Percentiles rank a stretch among this genome's conserved stretches.
Evolutionary conservation across 2,329 filamentous ascomycete genomes (phyloP).

Genomic region (Exophiala sideris): DNA sequence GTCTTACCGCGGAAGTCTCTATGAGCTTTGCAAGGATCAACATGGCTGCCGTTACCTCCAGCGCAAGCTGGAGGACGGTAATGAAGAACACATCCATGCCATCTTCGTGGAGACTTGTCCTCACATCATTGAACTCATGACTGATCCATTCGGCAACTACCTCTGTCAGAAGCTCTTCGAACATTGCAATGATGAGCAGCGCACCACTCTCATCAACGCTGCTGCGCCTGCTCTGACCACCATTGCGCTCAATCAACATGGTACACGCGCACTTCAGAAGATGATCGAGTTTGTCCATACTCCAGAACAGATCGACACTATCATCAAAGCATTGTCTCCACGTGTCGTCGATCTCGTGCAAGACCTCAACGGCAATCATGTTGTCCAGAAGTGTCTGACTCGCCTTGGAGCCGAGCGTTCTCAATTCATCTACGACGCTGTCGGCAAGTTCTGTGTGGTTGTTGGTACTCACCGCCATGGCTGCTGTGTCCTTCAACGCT

Average conservation of each 20-base stretch:
- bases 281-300: conserved; percentile 98
- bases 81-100: conserved; percentile 77
- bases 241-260: conserved; percentile 95
- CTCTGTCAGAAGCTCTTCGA: conserved; percentile 97
- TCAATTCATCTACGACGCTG: conserved; percentile 95
- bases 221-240: conserved; percentile 82
- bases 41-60: conserved; percentile 96
- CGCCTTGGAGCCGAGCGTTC: conserved; percentile 80
- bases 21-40: conserved; percentile 92
- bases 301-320: conserved; percentile 71
- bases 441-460: conserved; percentile 78
- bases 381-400: conserved; percentile 98
- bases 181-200: conserved; percentile 91
- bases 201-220: conserved; percentile 87
- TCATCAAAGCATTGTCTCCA: conserved; percentile 77
- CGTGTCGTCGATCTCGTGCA: conserved; percentile 93
- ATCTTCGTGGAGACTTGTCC: conserved; percentile 93
- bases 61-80: conserved; percentile 91
- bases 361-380: conserved; percentile 96
- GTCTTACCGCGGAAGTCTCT: conserved; percentile 76
- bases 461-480: conserved; percentile 97
- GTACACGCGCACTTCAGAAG: conserved; percentile 93
- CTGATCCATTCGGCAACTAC: conserved; percentile 98
- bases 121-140: conserved; percentile 97
- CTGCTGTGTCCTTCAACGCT: conserved; percentile 95